A percentile compares a stretch with the other conserved stretches of the same genome.
phyloP scores from a whole-genome alignment of 257 asterid species.

The Solanum rostratum region DNA sequence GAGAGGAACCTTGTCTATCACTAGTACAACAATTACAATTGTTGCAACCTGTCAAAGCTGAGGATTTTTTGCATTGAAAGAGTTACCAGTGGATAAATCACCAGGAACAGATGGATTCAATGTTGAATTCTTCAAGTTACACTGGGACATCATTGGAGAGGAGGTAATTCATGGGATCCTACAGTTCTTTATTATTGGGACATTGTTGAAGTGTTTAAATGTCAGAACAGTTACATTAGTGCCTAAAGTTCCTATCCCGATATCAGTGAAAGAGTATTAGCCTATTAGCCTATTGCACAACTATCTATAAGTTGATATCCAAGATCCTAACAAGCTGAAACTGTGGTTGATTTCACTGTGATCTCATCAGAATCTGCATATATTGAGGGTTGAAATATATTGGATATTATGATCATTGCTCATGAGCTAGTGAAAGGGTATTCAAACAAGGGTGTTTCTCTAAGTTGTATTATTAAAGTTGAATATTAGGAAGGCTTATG shows the following conservation, averaged over 20 bases:
- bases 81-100: rapidly evolving
- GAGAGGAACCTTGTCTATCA: background rate
- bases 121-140: too few species aligned
- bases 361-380: background rate
- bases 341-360: background rate
- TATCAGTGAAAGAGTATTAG: background rate
- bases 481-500: background rate
- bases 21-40: background rate
- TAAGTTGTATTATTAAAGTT: background rate
- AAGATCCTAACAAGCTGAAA: background rate
- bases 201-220: too few species aligned
- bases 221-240: too few species aligned
- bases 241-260: background rate
- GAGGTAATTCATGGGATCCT: too few species aligned
- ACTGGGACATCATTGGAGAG: too few species aligned
- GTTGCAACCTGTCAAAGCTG: background rate
- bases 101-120: background rate
- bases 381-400: background rate
- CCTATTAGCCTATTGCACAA: background rate
- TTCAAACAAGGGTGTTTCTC: background rate
- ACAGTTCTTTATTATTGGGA: too few species aligned
- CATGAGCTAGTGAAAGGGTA: background rate
- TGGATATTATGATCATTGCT: background rate
- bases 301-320: background rate
- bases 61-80: background rate